Evolutionary conservation across 2,329 filamentous ascomycete genomes (phyloP), one percentile per base, ranked within the genome.

Genomic region (Dactylella cylindrospora): DNA sequence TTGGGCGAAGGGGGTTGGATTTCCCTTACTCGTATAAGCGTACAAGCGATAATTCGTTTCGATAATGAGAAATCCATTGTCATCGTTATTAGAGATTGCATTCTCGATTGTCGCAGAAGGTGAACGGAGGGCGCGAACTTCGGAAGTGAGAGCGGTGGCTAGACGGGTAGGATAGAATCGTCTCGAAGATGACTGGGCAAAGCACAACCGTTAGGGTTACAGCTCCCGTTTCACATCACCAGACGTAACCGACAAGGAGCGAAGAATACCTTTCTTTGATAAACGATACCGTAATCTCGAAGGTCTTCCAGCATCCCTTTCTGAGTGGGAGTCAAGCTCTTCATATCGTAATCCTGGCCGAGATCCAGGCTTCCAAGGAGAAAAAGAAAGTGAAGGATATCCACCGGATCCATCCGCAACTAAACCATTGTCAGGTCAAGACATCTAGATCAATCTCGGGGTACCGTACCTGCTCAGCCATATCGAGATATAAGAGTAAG

Each of bases 1-100:
- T n/a, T n/a, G n/a, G n/a, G n/a, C n/a, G n/a, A n/a, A n/a, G n/a
- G n/a, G n/a, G n/a, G n/a, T n/a, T n/a, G n/a, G n/a, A n/a, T n/a
- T n/a, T n/a, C n/a, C 23, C 33, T 19, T 47, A 65, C 61, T 85
- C 5, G 94, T 97, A 76, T 98, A 98, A 25, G 93, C 93, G 76
- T 98, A 98, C 67, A 98, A 76, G 20, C 93, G 87, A 76, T 96
- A 97, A 75, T 98, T 98, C 6, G 93, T 98, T 76, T 98, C 93
- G 67, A 98, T 82, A 69, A 98, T 90, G 71, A 98, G 89, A 76
- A 89, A 93, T 65, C 90, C 90, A 69, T 84, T 84, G 65, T 77
- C 74, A 13, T 79, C 69, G 13, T 70, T 70, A 1, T 73, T 68
- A 66, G 67, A 67, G 39, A 83, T 79, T 5, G 84, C 84, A 33